A percentile compares a stretch with the other conserved stretches of the same genome.
phyloP scores from a whole-genome alignment of 192 early-diverging fungal genomes.

The Coemansia erecta region DNA sequence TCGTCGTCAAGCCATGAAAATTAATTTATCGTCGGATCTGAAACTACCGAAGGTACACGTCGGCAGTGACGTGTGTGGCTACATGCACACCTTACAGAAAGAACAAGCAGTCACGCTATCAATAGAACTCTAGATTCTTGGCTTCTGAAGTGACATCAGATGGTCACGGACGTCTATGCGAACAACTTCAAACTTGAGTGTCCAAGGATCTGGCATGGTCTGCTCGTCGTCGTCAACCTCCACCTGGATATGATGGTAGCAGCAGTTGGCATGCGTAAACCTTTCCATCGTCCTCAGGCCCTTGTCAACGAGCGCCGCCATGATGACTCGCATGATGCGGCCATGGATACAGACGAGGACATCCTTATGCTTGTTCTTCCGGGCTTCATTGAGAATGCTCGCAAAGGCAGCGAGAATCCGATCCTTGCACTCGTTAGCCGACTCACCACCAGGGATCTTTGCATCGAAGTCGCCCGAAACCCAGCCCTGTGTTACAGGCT shows the following conservation, averaged over 20 bases:
- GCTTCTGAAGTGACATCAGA: conserved; percentile 10
- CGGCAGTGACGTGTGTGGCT: too few relatives aligned
- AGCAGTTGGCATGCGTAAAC: conserved; percentile 41
- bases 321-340: conserved; percentile 43
- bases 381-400: conserved; percentile 18
- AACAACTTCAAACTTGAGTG: conserved; percentile 26
- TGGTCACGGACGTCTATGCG: conserved; percentile 41
- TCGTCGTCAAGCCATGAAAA: too few relatives aligned
- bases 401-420: conserved; percentile 27
- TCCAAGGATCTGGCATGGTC: conserved; percentile 7
- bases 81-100: not conserved
- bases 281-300: conserved; percentile 34
- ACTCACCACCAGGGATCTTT: conserved; percentile 36
- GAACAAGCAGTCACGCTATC: not conserved
- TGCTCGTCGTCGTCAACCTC: conserved; percentile 11
- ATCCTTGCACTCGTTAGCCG: conserved; percentile 31
- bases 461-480: conserved; percentile 36
- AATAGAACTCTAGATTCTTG: not conserved
- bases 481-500: conserved; percentile 21
- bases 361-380: conserved; percentile 11
- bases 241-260: conserved; percentile 39
- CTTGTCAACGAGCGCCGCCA: conserved; percentile 39
- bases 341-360: conserved; percentile 42
- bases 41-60: too few relatives aligned
- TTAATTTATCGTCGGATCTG: too few relatives aligned